Evolutionary conservation across 768 basidiomycete species (phyloP).

Genomic region (Lentinula lateritia): DNA sequence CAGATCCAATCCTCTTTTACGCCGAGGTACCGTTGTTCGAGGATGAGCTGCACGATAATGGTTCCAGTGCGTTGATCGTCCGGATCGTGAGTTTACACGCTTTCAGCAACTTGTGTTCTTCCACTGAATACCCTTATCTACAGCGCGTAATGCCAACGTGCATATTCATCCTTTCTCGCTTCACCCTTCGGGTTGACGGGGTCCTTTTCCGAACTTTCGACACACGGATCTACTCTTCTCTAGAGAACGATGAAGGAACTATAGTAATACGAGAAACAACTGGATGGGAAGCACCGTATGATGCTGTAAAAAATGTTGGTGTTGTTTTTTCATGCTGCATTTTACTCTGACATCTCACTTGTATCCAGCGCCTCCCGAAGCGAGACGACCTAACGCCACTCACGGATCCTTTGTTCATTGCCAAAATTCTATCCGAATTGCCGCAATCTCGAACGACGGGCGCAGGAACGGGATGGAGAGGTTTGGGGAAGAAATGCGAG

Average conservation of each 20-base stretch:
- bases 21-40: constrained; percentile 94
- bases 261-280: constrained; percentile 69
- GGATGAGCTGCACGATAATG: constrained; percentile 97
- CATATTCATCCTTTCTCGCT: constrained; percentile 84
- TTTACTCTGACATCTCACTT: neutral
- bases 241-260: constrained; percentile 41
- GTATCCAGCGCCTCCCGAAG: constrained; percentile 55
- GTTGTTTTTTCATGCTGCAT: neutral
- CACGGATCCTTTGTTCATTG: constrained; percentile 82
- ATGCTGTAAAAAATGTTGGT: constrained; percentile 69
- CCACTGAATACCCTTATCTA: neutral
- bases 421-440: constrained; percentile 61
- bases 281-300: constrained; percentile 91
- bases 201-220: constrained; percentile 91
- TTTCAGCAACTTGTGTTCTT: neutral
- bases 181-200: constrained; percentile 91
- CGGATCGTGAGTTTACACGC: constrained; percentile 64
- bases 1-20: constrained; percentile 97
- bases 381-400: constrained; percentile 83
- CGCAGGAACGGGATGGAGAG: constrained; percentile 81
- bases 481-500: constrained; percentile 51
- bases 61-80: constrained; percentile 77
- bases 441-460: constrained; percentile 58
- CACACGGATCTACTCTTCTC: constrained; percentile 86
- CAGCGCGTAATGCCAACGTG: constrained; percentile 98